phyloP scores from a whole-genome alignment of 257 asterid genomes.

The Solanum arcanum region DNA sequence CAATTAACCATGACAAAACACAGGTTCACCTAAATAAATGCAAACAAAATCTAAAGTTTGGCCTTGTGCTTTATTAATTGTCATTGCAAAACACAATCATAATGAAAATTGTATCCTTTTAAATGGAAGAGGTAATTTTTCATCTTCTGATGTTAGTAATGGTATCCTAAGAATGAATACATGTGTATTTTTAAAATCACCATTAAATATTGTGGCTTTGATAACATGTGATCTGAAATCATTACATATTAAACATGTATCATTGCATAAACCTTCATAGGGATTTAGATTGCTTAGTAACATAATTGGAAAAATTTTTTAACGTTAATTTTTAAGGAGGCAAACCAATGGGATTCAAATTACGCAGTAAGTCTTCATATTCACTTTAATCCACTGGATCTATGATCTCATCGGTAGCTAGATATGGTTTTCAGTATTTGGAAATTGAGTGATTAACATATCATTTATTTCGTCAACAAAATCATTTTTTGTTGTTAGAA shows the following conservation, averaged over 20 bases:
- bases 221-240: not conserved
- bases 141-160: too few relatives aligned
- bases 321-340: not conserved
- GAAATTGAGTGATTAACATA: too few relatives aligned
- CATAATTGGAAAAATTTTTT: not conserved
- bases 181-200: not conserved
- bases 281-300: not conserved
- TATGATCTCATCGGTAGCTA: not conserved
- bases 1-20: too few relatives aligned
- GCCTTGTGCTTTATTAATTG: too few relatives aligned
- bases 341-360: not conserved
- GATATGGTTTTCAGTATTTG: too few relatives aligned
- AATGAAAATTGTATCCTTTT: too few relatives aligned
- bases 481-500: too few relatives aligned
- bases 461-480: too few relatives aligned
- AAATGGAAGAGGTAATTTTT: too few relatives aligned
- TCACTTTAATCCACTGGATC: not conserved
- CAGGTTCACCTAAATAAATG: too few relatives aligned
- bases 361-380: not conserved
- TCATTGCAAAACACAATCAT: too few relatives aligned
- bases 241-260: not conserved
- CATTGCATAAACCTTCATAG: not conserved
- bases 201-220: not conserved
- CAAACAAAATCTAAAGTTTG: too few relatives aligned
- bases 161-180: not conserved